Percentiles rank a stretch among this genome's conserved stretches.
phyloP scores from a whole-genome alignment of 768 basidiomycete genomes.

The Xerocomus spinulosus region DNA sequence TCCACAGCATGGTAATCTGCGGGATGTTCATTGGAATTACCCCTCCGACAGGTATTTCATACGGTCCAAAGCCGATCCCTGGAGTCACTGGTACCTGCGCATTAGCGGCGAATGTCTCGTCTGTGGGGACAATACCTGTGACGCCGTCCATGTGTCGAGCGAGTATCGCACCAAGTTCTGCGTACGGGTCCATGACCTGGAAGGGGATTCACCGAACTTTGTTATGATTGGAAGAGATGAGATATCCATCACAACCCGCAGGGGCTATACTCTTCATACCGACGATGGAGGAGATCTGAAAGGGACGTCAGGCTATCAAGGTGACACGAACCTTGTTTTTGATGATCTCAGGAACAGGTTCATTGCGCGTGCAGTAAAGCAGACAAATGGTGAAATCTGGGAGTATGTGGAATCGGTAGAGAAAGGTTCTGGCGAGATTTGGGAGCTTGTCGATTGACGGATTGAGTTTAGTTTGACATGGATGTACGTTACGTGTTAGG shows the following conservation, averaged over 20 bases:
- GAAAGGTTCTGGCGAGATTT: not conserved
- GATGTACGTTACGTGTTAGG: too few species aligned
- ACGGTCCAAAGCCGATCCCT: conserved; percentile 1
- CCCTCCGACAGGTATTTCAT: conserved; percentile 1
- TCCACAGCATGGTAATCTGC: too few species aligned
- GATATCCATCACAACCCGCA: not conserved
- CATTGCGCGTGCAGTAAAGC: not conserved
- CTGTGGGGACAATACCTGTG: conserved; percentile 1
- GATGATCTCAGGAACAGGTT: conserved; percentile 1
- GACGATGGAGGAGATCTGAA: not conserved
- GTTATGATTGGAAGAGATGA: conserved; percentile 4
- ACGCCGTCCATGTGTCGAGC: conserved; percentile 2
- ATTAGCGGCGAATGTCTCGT: not conserved
- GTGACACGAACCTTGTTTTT: not conserved
- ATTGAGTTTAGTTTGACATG: not conserved
- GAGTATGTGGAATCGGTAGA: not conserved
- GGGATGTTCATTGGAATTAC: not conserved
- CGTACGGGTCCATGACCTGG: not conserved
- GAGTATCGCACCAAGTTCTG: conserved; percentile 1
- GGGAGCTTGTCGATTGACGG: conserved; percentile 1
- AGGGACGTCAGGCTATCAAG: not conserved
- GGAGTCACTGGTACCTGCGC: conserved; percentile 4
- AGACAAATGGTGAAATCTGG: not conserved
- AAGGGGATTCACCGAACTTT: not conserved
- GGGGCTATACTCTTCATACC: not conserved